Evolutionary conservation across 1,284 basidiomycete genomes (phyloP).

Genomic region (Flammula alnicola): DNA sequence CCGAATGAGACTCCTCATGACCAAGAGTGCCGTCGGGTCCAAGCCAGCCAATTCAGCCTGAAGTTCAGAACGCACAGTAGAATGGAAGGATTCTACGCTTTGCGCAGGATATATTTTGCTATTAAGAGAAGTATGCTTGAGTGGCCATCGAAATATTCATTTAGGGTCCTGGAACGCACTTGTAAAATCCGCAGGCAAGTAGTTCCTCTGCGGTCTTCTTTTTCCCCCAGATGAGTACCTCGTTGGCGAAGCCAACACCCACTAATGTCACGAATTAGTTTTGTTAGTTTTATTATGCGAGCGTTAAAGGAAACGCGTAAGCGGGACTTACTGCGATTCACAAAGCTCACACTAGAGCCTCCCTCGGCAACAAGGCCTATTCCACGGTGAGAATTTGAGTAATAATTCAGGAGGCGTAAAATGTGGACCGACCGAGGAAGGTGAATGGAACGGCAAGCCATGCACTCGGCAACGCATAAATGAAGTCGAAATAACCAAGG

Average conservation of each 20-base stretch:
- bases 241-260: conserved; percentile 70
- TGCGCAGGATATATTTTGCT: conserved; percentile 67
- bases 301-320: not conserved
- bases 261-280: too few relatives aligned
- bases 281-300: too few relatives aligned
- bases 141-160: not conserved
- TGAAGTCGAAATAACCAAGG: conserved; percentile 74
- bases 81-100: conserved; percentile 56
- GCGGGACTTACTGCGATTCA: conserved; percentile 57
- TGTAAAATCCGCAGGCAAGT: conserved; percentile 64
- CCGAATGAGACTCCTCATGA: conserved; percentile 58
- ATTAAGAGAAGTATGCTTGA: not conserved
- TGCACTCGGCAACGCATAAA: conserved; percentile 63
- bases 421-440: conserved; percentile 57
- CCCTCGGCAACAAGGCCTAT: conserved; percentile 67
- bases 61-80: conserved; percentile 50
- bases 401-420: too few relatives aligned
- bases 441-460: conserved; percentile 72
- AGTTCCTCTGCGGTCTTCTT: conserved; percentile 66
- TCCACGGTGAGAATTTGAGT: not conserved
- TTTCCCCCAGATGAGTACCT: conserved; percentile 70
- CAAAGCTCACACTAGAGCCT: conserved; percentile 69
- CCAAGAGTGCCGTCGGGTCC: conserved; percentile 56
- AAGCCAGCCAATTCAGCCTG: conserved; percentile 58
- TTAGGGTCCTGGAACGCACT: conserved; percentile 55